Base-by-base conservation (phyloP, 2,329 filamentous ascomycete species). In the Rasamsonia emersonii region DNA sequence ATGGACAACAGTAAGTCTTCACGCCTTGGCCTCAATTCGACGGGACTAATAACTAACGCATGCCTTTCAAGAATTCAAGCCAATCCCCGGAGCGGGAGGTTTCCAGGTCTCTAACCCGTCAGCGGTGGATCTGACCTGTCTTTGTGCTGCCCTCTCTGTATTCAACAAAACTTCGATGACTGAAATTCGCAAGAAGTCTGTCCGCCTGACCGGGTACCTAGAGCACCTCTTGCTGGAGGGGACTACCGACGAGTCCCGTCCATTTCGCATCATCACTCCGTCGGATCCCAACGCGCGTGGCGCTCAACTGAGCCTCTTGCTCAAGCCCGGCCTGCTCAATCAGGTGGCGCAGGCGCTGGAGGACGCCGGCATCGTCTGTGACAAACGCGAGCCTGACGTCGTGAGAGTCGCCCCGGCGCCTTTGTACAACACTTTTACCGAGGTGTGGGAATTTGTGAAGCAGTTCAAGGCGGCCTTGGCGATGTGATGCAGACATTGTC, bases 81-180 rank as follows among this genome's bases (percentile, higher is more conserved):
- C 86, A 2, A 82, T 82, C 2, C 66, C 74, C 2, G 86, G 86
- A 25, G 86, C 86, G 1, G 75, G 69, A 10, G 86, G 86, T 2
- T 93, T 76, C 58, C 83, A 91, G 56, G 58, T 89, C 14, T 84
- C 79, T 36, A 94, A 93, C 54, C 84, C 82, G 2, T 83, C 76
- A 1, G 82, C 77, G 4, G 69, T 89, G 5, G 84, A 93, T 48
- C 68, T 88, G 24, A 79, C 83, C 4, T 73, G 75, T 11, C 67
- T 93, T 2, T 70, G 75, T 9, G 83, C 76, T 0, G 74, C 80
- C 2, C 60, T 93, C 11, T 77, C 76, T 8, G 71, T 93, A 16
- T 91, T 89, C 51, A 70, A 71, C 39, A 68, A 78, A 55, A 86
- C 84, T 0, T 69, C 62, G 28, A 86, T 93, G 68, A 48, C 58